Percentiles rank a stretch among this genome's conserved stretches.
Evolutionary conservation across 345 rosid species (phyloP).

Genomic region (Mallotus nudiflorus): DNA sequence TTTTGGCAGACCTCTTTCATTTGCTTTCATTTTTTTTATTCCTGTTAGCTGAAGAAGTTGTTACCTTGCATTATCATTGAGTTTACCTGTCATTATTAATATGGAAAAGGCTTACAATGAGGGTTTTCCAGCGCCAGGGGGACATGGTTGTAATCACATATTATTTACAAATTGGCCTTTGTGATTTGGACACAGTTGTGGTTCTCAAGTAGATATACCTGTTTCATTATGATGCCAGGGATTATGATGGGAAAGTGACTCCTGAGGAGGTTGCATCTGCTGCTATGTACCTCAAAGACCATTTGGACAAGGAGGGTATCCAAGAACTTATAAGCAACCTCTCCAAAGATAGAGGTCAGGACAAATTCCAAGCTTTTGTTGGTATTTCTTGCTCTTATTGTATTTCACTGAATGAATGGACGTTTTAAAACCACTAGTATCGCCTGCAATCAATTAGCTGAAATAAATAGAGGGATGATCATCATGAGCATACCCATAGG

Average conservation of each 20-base stretch:
- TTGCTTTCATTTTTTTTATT: no score
- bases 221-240: constrained; percentile 49
- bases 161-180: background rate
- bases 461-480: background rate
- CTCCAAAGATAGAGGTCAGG: constrained; percentile 80
- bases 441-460: background rate
- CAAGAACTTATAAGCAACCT: constrained; percentile 87
- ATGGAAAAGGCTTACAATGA: background rate
- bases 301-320: constrained; percentile 83
- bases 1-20: no score
- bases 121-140: no score
- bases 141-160: no score
- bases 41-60: no score
- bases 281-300: constrained; percentile 77
- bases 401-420: background rate
- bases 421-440: background rate
- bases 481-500: background rate
- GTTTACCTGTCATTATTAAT: background rate
- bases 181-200: background rate
- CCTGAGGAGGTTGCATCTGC: constrained; percentile 95
- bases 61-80: no score
- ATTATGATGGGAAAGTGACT: constrained; percentile 90
- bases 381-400: background rate
- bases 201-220: constrained; percentile 7
- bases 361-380: background rate